These are phyloP conservation scores for Fraxinus baroniana DNA, from an alignment of 305 asterid genomes.

Conservation along the genomic window DNA sequence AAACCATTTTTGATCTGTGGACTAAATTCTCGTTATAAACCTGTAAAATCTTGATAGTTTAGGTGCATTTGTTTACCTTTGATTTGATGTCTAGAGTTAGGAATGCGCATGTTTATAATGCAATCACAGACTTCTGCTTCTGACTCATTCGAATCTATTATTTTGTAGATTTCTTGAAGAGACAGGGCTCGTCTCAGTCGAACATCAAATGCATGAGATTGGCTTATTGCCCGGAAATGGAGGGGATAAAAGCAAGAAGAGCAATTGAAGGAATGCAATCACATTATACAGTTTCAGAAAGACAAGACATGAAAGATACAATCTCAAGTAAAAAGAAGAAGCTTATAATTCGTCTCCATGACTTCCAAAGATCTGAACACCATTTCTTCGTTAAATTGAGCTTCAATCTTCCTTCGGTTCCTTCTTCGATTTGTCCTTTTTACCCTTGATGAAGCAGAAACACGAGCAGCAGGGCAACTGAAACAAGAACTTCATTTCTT, in stretches of 20 bases:
- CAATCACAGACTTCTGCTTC: not conserved
- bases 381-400: slow-evolving; percentile 12
- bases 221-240: slow-evolving; percentile 49
- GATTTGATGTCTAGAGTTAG: not conserved
- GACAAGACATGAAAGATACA: slow-evolving; percentile 1
- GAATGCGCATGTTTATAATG: not conserved
- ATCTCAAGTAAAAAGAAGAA: slow-evolving; percentile 9
- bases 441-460: slow-evolving; percentile 55
- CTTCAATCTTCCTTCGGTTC: slow-evolving; percentile 31
- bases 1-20: not conserved
- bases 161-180: slow-evolving; percentile 66
- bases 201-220: slow-evolving; percentile 63
- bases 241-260: slow-evolving; percentile 41
- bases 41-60: not conserved
- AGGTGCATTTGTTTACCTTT: not conserved
- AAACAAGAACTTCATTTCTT: slow-evolving; percentile 42
- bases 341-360: not conserved
- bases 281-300: slow-evolving; percentile 21
- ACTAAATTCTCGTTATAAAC: not conserved
- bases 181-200: slow-evolving; percentile 76
- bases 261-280: slow-evolving; percentile 34
- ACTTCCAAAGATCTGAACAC: slow-evolving; percentile 8
- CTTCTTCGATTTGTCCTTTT: slow-evolving; percentile 26
- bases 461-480: slow-evolving; percentile 48
- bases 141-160: slow-evolving; percentile 1